A percentile compares a stretch with the other conserved stretches of the same genome.
Evolutionary conservation across 1,139 yeast species (phyloP).

Genomic region (Saccharomyces uvarum): DNA sequence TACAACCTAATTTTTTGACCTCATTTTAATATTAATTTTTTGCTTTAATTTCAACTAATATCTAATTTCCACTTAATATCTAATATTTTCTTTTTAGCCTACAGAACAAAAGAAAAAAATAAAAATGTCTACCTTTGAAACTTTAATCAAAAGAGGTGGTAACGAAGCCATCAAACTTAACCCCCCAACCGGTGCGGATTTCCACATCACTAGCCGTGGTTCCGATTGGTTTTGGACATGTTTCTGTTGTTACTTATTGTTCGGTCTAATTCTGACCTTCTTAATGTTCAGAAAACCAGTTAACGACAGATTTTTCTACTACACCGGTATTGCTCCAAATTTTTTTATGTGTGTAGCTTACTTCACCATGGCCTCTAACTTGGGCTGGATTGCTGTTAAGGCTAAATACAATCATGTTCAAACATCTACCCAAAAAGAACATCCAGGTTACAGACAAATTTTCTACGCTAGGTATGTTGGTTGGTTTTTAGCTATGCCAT

Average conservation of each 20-base stretch:
- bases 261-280: slow-evolving; percentile 38
- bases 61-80: background rate
- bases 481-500: slow-evolving; percentile 59
- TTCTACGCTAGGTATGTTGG: slow-evolving; percentile 61
- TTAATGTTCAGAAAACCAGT: slow-evolving; percentile 37
- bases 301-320: slow-evolving; percentile 15
- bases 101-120: slow-evolving; percentile 3
- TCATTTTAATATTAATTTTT: background rate
- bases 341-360: slow-evolving; percentile 46
- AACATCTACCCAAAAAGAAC: slow-evolving; percentile 29
- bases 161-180: slow-evolving; percentile 18
- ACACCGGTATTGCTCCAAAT: slow-evolving; percentile 37
- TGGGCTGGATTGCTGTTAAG: slow-evolving; percentile 52
- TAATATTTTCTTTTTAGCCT: background rate
- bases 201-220: slow-evolving; percentile 20
- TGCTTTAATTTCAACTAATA: slow-evolving; percentile 1
- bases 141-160: slow-evolving; percentile 20
- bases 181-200: slow-evolving; percentile 17
- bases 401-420: slow-evolving; percentile 51
- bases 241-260: slow-evolving; percentile 33
- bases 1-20: background rate
- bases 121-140: slow-evolving; percentile 10
- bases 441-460: slow-evolving; percentile 48
- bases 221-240: slow-evolving; percentile 31
- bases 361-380: slow-evolving; percentile 58